Evolutionary conservation across 306 rosid species (phyloP).

Genomic region (Malus sieversii): DNA sequence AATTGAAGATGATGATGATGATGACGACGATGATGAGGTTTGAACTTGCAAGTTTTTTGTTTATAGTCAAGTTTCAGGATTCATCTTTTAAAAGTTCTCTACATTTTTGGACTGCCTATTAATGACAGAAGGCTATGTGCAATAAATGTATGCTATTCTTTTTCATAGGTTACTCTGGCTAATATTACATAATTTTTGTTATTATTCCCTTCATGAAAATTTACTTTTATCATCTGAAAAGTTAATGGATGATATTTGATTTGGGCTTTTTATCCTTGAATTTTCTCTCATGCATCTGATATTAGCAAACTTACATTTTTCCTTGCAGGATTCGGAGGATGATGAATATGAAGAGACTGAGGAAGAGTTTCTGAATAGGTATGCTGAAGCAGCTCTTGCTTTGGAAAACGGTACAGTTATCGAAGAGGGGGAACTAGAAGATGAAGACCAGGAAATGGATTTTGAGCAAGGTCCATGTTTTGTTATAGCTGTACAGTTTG

Average conservation of each 20-base stretch:
- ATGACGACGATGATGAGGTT: conserved; percentile 72
- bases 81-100: background rate
- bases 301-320: background rate
- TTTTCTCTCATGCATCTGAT: background rate
- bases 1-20: conserved; percentile 52
- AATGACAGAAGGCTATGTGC: background rate
- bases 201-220: background rate
- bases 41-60: background rate
- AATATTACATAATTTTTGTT: background rate
- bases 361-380: conserved; percentile 71
- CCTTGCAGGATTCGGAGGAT: conserved; percentile 55
- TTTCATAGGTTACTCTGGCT: background rate
- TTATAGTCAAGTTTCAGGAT: background rate
- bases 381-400: conserved; percentile 74
- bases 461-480: conserved; percentile 1
- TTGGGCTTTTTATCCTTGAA: background rate
- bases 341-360: conserved; percentile 81
- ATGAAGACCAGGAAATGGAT: conserved; percentile 55
- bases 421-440: conserved; percentile 73
- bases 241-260: background rate
- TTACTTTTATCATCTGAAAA: background rate
- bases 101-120: background rate
- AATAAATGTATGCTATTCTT: background rate
- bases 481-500: background rate
- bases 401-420: conserved; percentile 59